phyloP scores from a whole-genome alignment of 768 basidiomycete species.

The Termitomyces sp. region DNA sequence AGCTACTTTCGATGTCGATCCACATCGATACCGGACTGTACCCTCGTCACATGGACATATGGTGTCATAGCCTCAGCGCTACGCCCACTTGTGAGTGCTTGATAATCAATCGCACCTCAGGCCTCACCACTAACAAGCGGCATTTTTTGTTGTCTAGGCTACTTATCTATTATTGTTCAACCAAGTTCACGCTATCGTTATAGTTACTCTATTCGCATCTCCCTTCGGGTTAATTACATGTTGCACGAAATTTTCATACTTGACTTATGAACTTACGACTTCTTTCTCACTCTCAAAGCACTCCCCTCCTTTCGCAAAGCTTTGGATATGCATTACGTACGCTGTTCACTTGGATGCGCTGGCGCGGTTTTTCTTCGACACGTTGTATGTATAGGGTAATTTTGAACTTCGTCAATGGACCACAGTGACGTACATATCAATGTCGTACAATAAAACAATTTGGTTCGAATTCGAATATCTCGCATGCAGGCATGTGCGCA shows the following conservation, averaged over 20 bases:
- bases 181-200: conserved; percentile 9
- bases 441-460: too few species aligned
- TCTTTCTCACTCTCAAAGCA: neutral
- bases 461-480: too few species aligned
- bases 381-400: conserved; percentile 1
- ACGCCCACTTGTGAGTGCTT: conserved; percentile 4
- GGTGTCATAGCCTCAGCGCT: neutral
- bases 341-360: conserved; percentile 2
- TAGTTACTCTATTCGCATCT: conserved; percentile 3
- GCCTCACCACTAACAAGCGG: neutral
- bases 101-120: neutral
- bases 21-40: conserved; percentile 25
- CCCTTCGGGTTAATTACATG: conserved; percentile 6
- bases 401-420: neutral
- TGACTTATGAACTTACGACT: conserved; percentile 10
- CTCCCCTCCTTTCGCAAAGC: neutral
- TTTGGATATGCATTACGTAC: conserved; percentile 1
- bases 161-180: neutral
- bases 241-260: neutral
- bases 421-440: too few species aligned
- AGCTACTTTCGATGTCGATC: conserved; percentile 31
- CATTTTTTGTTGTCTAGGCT: neutral
- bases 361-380: conserved; percentile 1
- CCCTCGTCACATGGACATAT: conserved; percentile 14
- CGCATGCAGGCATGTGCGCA: too few species aligned